Base-by-base conservation (phyloP, 2,329 filamentous ascomycete genomes). In the Tolypocladium ophioglossoides region DNA sequence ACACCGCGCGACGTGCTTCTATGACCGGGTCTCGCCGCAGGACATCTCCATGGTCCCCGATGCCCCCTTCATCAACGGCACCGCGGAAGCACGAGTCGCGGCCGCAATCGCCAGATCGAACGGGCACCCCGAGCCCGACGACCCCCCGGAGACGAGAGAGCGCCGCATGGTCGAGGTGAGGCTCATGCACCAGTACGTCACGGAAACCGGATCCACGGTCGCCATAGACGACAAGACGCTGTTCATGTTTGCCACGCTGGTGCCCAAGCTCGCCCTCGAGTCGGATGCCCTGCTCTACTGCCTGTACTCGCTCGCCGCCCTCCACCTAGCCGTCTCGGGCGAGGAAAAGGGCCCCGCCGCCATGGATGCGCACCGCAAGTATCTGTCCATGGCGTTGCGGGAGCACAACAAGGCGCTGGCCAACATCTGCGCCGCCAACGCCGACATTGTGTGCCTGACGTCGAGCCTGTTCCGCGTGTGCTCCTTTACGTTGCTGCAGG, bases 131-230 rank as follows among this genome's bases (percentile, higher is more conserved):
- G 22, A 56, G 24, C 50, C 53, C 20, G 52, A 59, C 16, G 56
- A 58, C 16, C 53, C 47, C 9, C 52, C 54, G 1, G 59, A 61
- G 50, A 54, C 59, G 9, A 56, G 52, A n/a, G 52, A 56, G 20
- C 58, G 59, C 3, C 59, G 59, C 12, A 34, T 56, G 34, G 47
- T 57, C 37, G 59, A 61, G 52, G 34, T 56, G 27, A 57, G 52
- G 14, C 50, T 61, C 37, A 59, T 61, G 59, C 58, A 59, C 44
- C 58, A 56, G 16, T 61, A 58, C 39, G 34, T 56, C n/a, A 58
- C 55, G 11, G 44, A 51, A 27, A 58, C 58, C 9, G 59, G 58
- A 2, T 48, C 40, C 3, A 56, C 54, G 2, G 18, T 58, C 14
- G 54, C 54, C 24, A 54, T 61, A 10, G 59, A 61, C 41, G 59